A percentile compares a stretch with the other conserved stretches of the same genome.
These are phyloP conservation scores for Zymoseptoria tritici DNA, from an alignment of 2,329 filamentous ascomycete genomes.

Conservation along the genomic window DNA sequence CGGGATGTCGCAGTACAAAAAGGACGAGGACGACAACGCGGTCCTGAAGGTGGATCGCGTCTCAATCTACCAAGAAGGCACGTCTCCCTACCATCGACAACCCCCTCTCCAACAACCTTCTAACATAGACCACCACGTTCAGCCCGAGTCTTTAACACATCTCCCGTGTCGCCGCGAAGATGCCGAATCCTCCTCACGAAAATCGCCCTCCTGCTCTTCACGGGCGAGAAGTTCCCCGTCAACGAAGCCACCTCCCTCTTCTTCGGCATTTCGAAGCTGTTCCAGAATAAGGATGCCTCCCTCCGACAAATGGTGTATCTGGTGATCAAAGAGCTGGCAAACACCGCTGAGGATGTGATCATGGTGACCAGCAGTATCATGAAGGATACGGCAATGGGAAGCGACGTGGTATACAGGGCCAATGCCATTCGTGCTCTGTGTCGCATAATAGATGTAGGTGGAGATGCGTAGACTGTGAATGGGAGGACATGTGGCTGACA, in stretches of 20 bases:
- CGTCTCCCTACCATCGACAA: slow-evolving; percentile 25
- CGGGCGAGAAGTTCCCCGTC: slow-evolving; percentile 90
- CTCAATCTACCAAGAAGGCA: slow-evolving; percentile 98
- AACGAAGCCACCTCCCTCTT: slow-evolving; percentile 97
- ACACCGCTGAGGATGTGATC: slow-evolving; percentile 95
- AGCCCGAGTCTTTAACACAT: slow-evolving; percentile 97
- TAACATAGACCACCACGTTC: background rate
- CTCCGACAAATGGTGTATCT: slow-evolving; percentile 98
- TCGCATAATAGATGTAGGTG: slow-evolving; percentile 84
- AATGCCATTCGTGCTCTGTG: slow-evolving; percentile 95
- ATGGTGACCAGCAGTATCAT: slow-evolving; percentile 99
- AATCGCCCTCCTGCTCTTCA: slow-evolving; percentile 92
- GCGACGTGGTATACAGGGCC: slow-evolving; percentile 85
- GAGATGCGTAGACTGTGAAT: background rate
- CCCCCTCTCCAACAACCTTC: slow-evolving; percentile 1
- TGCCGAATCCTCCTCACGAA: slow-evolving; percentile 96
- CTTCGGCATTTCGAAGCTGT: slow-evolving; percentile 97
- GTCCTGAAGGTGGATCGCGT: slow-evolving; percentile 97
- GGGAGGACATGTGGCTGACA: background rate
- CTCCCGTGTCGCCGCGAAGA: slow-evolving; percentile 91
- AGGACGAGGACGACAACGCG: slow-evolving; percentile 94
- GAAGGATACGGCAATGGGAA: slow-evolving; percentile 96
- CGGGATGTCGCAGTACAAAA: slow-evolving; percentile 91
- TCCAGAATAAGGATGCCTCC: slow-evolving; percentile 98
- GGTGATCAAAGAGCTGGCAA: slow-evolving; percentile 93